Conservation (phyloP, 1,284 basidiomycete genomes). For the Melampsora americana region DNA sequence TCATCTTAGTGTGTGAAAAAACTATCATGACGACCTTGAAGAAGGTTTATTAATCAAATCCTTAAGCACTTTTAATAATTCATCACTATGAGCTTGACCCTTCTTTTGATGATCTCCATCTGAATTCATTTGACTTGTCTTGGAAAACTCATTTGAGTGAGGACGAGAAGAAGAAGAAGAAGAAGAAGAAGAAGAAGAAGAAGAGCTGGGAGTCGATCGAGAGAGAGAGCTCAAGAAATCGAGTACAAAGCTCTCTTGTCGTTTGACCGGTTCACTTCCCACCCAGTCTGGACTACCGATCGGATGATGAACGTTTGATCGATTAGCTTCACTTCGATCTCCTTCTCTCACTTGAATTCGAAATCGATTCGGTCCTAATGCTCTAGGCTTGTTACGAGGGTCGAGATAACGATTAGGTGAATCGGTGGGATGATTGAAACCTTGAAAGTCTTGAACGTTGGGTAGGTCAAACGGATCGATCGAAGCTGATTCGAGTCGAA, state of each 20-base stretch:
- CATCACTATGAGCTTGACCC: constrained; percentile 33
- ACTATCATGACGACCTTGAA: neutral
- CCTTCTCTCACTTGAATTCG: constrained; percentile 30
- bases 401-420: constrained; percentile 32
- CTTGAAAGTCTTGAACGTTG: constrained; percentile 26
- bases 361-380: constrained; percentile 25
- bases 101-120: constrained; percentile 6
- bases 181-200: neutral
- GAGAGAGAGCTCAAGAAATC: constrained; percentile 42
- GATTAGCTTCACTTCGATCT: constrained; percentile 3
- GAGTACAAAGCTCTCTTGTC: constrained; percentile 38
- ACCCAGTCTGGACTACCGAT: constrained; percentile 40
- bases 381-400: constrained; percentile 21
- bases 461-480: constrained; percentile 43
- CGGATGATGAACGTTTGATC: constrained; percentile 2
- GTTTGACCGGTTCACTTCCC: constrained; percentile 23
- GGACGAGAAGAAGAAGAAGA: neutral
- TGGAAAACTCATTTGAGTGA: no score
- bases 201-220: constrained; percentile 16
- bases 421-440: constrained; percentile 32
- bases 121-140: neutral
- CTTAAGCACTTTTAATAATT: constrained; percentile 40
- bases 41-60: constrained; percentile 34
- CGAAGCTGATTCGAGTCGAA: constrained; percentile 36
- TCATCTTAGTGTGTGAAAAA: neutral